phyloP scores from a whole-genome alignment of 1,284 basidiomycete genomes.

The Porphyrellus sp. region DNA sequence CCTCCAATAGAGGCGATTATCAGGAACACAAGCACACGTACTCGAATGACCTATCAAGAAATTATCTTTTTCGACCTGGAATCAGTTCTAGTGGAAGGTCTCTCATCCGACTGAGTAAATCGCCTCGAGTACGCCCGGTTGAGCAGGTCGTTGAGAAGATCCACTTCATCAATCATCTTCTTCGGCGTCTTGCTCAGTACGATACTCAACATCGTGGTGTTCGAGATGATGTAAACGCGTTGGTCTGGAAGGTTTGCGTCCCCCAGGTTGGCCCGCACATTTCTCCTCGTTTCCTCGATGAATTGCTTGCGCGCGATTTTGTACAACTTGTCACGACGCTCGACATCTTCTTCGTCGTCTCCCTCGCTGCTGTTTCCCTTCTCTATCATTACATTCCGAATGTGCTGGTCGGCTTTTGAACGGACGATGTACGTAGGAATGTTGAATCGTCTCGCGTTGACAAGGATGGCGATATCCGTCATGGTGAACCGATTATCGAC shows the following conservation, averaged over 20 bases:
- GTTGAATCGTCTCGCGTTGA: constrained; percentile 30
- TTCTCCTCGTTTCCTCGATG: not conserved
- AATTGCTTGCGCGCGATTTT: constrained; percentile 1
- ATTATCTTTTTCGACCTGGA: not conserved
- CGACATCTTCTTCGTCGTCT: not conserved
- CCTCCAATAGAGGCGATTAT: no score
- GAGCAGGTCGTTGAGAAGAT: constrained; percentile 1
- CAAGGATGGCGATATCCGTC: constrained; percentile 32
- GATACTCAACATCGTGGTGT: not conserved
- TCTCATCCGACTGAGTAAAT: not conserved
- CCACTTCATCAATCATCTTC: constrained; percentile 5
- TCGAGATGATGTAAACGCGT: constrained; percentile 1
- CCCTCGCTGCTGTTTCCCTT: not conserved
- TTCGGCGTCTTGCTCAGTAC: constrained; percentile 6
- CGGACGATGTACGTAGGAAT: constrained; percentile 39
- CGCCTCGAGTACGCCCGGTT: not conserved
- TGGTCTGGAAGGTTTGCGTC: constrained; percentile 1
- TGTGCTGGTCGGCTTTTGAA: constrained; percentile 33
- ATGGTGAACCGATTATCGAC: constrained; percentile 34
- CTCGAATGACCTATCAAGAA: no score
- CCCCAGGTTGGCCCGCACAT: not conserved
- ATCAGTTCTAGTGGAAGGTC: not conserved
- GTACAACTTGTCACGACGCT: not conserved
- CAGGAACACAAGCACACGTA: no score
- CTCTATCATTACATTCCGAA: not conserved